Conservation (phyloP, 306 rosid species). For the Cicer cuneatum region DNA sequence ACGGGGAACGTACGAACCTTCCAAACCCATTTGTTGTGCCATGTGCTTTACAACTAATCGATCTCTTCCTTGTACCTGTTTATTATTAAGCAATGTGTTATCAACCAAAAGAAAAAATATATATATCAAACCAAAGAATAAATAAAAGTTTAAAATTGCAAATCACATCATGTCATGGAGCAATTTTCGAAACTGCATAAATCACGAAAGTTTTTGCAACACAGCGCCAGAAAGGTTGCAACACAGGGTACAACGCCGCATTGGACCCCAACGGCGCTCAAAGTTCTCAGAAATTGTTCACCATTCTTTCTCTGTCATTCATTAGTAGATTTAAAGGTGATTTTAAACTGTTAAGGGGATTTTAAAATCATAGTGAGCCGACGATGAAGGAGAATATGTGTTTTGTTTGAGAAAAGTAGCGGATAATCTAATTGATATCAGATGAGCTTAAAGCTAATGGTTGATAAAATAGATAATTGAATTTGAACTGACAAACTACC, state of each 20-base stretch:
- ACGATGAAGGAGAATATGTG: no score
- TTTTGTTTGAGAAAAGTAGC: no score
- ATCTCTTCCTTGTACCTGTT: constrained; percentile 96
- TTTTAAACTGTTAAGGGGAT: neutral
- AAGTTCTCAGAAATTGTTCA: neutral
- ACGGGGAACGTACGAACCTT: constrained; percentile 92
- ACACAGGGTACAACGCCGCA: neutral
- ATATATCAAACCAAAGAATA: constrained; percentile 2
- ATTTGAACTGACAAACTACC: no score
- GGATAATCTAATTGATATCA: no score
- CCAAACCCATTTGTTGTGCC: constrained; percentile 86
- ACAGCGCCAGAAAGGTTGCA: neutral
- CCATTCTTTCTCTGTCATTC: neutral
- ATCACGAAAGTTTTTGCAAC: neutral
- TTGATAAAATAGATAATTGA: no score
- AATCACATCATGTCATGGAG: neutral
- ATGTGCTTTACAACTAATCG: constrained; percentile 62
- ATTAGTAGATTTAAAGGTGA: neutral
- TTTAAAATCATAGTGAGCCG: no score
- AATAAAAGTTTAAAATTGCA: constrained; percentile 15
- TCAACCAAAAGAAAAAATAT: constrained; percentile 19
- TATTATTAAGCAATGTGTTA: constrained; percentile 11
- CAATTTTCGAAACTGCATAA: neutral
- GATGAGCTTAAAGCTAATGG: no score
- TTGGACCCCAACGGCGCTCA: neutral